These are phyloP conservation scores for Monilinia aucupariae DNA, from an alignment of 2,329 filamentous ascomycete genomes.

Conservation along the genomic window DNA sequence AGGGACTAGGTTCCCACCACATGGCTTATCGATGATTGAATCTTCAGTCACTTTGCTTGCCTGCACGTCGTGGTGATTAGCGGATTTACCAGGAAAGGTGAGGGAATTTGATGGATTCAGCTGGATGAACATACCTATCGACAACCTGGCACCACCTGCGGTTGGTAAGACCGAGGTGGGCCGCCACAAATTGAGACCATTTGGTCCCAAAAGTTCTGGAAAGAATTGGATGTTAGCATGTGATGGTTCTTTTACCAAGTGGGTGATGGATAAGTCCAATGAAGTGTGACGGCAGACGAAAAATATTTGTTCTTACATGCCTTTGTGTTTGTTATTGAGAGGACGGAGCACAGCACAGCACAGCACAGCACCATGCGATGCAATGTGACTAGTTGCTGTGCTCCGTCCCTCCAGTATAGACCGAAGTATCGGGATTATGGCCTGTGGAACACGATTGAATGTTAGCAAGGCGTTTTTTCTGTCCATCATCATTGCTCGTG, in stretches of 20 bases:
- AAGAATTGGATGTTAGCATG: not conserved
- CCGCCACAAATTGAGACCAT: too few relatives aligned
- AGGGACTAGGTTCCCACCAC: not conserved
- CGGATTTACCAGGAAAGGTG: not conserved
- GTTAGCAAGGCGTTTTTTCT: too few relatives aligned
- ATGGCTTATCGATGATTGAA: not conserved
- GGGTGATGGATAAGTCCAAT: too few relatives aligned
- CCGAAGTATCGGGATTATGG: too few relatives aligned
- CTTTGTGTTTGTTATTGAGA: not conserved
- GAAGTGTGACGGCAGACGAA: too few relatives aligned
- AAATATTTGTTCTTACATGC: not conserved
- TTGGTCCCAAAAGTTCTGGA: not conserved
- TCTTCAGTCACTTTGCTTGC: not conserved
- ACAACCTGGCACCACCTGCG: not conserved
- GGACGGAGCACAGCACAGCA: not conserved
- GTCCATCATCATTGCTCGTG: too few relatives aligned
- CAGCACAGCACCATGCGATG: not conserved
- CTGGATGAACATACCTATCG: not conserved
- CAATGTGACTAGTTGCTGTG: not conserved
- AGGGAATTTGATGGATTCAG: not conserved
- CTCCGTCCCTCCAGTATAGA: not conserved
- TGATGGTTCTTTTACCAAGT: not conserved
- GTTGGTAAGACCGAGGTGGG: not conserved
- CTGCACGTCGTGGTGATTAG: not conserved
- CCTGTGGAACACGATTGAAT: too few relatives aligned